Base-by-base conservation (phyloP, 2,329 filamentous ascomycete genomes). In the Zymoseptoria crescenta region DNA sequence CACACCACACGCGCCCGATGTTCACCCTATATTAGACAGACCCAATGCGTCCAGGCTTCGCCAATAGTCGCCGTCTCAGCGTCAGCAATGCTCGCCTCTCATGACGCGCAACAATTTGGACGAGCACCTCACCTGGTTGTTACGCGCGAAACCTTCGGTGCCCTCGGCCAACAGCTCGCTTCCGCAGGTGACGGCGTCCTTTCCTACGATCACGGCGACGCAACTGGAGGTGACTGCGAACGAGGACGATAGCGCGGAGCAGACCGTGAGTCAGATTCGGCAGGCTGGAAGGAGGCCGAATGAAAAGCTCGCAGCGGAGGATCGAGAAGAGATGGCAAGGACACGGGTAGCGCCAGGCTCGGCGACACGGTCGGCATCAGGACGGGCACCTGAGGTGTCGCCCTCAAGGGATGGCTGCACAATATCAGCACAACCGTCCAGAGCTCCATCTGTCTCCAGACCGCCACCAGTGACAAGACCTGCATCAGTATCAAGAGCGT, bases 71-170 rank as follows among this genome's bases (percentile, higher is more conserved):
- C 35, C n/a, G 10, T 24, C 51, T 19, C 51, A 27, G 51, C 51
- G 51, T 49, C 59, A 60, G 62, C 56, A 35, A 71, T 71, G 67
- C 52, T 63, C 52, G 65, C 62, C 62, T 49, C 65, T 59, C 59
- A 80, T 80, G 78, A 79, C 78, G 73, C 68, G 69, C 65, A 74
- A 80, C 69, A 81, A 81, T 64, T 70, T 80, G 62, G 70, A 68
- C 60, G 73, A 74, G 67, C 78, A 81, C 64, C 70, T 81, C 62
- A 71, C 72, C 62, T 81, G 79, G 79, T 72, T 81, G 69, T 67
- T 79, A 58, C 68, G 67, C 62, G 71, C 72, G 61, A 78, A 76
- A 67, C 76, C 78, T 49, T 76, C 76, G 63, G 61, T 79, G 53
- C 76, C 77, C 24, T 59, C 67, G 35, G 48, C 52, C 1, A 60